phyloP scores from a whole-genome alignment of 2,329 filamentous ascomycete genomes.

The Neonectria hederae region DNA sequence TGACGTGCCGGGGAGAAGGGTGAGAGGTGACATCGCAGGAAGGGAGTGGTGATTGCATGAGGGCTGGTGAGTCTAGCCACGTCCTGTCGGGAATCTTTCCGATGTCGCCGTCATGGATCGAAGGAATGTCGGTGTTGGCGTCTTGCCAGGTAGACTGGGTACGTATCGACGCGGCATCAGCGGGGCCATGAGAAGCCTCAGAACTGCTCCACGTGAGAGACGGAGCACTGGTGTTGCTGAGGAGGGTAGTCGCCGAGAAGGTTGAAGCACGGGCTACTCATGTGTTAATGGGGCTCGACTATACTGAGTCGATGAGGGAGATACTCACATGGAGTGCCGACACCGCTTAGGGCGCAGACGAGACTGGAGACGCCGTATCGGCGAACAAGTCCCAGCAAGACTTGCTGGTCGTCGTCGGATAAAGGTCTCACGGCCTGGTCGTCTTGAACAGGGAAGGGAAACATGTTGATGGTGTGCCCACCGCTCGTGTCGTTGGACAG shows the following conservation, averaged over 20 bases:
- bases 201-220: constrained; percentile 55
- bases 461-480: constrained; percentile 43
- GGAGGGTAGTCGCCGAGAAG: constrained; percentile 52
- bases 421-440: constrained; percentile 49
- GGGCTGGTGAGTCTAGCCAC: constrained; percentile 53
- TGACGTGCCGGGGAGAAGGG: constrained; percentile 49
- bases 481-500: constrained; percentile 26
- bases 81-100: constrained; percentile 48
- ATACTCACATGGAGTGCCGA: constrained; percentile 50
- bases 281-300: constrained; percentile 25
- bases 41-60: constrained; percentile 49
- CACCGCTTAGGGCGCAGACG: constrained; percentile 49
- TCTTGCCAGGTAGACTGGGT: constrained; percentile 53
- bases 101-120: constrained; percentile 48
- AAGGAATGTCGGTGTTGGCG: constrained; percentile 44
- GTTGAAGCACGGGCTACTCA: constrained; percentile 52
- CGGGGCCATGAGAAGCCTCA: constrained; percentile 51
- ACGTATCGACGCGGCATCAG: constrained; percentile 52
- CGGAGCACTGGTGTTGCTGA: constrained; percentile 53
- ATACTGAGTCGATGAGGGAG: background rate
- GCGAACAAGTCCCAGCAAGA: constrained; percentile 49
- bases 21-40: constrained; percentile 47
- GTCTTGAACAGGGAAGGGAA: constrained; percentile 47
- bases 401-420: constrained; percentile 51
- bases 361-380: constrained; percentile 52